Conservation (phyloP, 306 rosid genomes). For the Cyamopsis tetragonoloba region DNA sequence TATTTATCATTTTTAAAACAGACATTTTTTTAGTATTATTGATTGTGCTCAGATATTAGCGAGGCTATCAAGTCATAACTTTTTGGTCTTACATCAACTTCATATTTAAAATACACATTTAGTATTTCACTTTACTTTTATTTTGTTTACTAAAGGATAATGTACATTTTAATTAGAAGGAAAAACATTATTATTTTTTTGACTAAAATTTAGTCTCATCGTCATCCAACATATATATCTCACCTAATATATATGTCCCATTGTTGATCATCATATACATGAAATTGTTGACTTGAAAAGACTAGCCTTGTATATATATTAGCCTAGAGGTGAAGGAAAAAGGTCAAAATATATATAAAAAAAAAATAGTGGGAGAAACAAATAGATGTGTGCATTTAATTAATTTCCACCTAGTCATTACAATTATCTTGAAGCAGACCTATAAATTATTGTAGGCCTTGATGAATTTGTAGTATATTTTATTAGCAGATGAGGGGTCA, state of each 20-base stretch:
- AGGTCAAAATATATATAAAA: neutral
- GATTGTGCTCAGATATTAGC: too few species aligned
- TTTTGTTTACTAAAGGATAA: neutral
- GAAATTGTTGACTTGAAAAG: neutral
- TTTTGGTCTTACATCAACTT: neutral
- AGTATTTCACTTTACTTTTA: neutral
- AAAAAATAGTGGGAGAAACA: constrained; percentile 19
- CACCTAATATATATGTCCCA: neutral
- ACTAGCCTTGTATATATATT: constrained; percentile 5
- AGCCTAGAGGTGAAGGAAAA: neutral
- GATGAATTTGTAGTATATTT: constrained; percentile 11
- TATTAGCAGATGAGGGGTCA: constrained; percentile 44
- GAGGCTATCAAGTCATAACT: too few species aligned
- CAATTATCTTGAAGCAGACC: constrained; percentile 38
- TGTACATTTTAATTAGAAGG: neutral
- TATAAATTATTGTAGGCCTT: constrained; percentile 32
- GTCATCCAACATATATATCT: neutral
- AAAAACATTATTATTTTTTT: neutral
- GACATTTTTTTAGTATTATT: too few species aligned
- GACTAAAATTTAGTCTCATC: neutral
- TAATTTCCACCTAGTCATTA: constrained; percentile 42
- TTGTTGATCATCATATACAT: neutral
- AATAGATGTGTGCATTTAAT: constrained; percentile 37
- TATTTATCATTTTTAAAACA: neutral
- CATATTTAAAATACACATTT: neutral